These are phyloP conservation scores for Mollisia scopiformis DNA, from an alignment of 2,329 filamentous ascomycete genomes.

Conservation along the genomic window DNA sequence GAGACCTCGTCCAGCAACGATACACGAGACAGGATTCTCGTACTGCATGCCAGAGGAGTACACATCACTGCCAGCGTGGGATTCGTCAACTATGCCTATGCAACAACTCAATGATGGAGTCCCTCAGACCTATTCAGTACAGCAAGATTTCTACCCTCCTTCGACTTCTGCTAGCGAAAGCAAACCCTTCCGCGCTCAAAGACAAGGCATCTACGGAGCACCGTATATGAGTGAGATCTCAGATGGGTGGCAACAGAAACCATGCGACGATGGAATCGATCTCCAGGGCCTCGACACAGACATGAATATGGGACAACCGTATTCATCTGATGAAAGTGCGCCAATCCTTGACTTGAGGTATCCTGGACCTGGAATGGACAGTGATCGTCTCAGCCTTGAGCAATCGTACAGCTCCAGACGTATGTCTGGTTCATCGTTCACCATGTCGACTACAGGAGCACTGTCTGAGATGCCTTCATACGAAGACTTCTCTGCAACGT, in stretches of 20 bases:
- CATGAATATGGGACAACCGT: slow-evolving; percentile 63
- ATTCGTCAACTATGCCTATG: slow-evolving; percentile 55
- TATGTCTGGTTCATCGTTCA: slow-evolving; percentile 75
- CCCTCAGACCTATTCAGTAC: slow-evolving; percentile 57
- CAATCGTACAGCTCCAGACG: slow-evolving; percentile 59
- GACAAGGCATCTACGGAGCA: slow-evolving; percentile 16
- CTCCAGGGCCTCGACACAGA: slow-evolving; percentile 59
- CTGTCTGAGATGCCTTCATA: slow-evolving; percentile 72
- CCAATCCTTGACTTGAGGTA: slow-evolving; percentile 65
- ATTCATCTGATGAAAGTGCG: slow-evolving; percentile 64
- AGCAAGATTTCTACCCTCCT: slow-evolving; percentile 60
- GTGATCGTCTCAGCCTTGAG: slow-evolving; percentile 54
- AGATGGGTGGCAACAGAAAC: slow-evolving; percentile 57
- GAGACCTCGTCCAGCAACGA: slow-evolving; percentile 59
- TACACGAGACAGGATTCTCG: slow-evolving; percentile 61
- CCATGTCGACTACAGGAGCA: slow-evolving; percentile 67
- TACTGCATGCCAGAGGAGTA: slow-evolving; percentile 60
- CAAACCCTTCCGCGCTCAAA: slow-evolving; percentile 40
- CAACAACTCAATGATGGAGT: slow-evolving; percentile 46
- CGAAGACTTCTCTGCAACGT: slow-evolving; percentile 68
- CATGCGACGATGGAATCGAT: slow-evolving; percentile 59
- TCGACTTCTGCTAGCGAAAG: slow-evolving; percentile 51
- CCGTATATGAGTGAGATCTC: slow-evolving; percentile 29
- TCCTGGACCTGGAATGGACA: slow-evolving; percentile 50
- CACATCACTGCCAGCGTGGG: slow-evolving; percentile 57